Base-by-base conservation (phyloP, 192 early-diverging fungal species). In the Martensiomyces pterosporus region DNA sequence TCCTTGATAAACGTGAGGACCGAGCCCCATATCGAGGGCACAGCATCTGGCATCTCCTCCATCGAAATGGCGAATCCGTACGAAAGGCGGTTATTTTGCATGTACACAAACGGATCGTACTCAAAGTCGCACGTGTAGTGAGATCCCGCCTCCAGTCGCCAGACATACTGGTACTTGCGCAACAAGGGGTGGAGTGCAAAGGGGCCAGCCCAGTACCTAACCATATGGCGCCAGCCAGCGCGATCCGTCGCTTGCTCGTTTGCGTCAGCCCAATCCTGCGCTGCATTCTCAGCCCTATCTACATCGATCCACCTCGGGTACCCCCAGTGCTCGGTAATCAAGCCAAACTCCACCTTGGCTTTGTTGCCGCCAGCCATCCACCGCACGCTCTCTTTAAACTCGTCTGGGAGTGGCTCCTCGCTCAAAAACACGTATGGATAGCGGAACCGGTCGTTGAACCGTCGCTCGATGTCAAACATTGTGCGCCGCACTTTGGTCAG, bases 391-490 rank as follows among this genome's bases (percentile, higher is more conserved):
- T 27, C 26, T 23, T 76, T 57, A 52, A 88, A 88, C 26, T 65
- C 58, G 9, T 68, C 64, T 3, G 80, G 57, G 44, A 87, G 84
- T 0, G 66, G 77, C n/a, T 61, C 61, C 17, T 88, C 79, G 67
- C 86, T 85, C 24, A 88, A 58, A 60, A 87, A 83, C 23, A 88
- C 81, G 63, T 85, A 86, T 2, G 83, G 85, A 55, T 88, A 88
- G 17, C 65, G 23, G 61, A 74, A 83, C n/a, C 79, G 62, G 18
- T 60, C 48, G 57, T 87, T 87, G 55, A 87, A 86, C 19, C 75
- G 67, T 23, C 70, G 43, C 40, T 87, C 73, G 3, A 87, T 45
- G n/a, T 82, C 69, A 36, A 55, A 57, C 37, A 88, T 66, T 3
- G 82, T 75, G 19, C 63, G 54, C 2, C 61, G 57, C 34, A 85